Evolutionary conservation across 1,139 yeast species (phyloP).

Genomic region (Saccharomycopsis hybrid): DNA sequence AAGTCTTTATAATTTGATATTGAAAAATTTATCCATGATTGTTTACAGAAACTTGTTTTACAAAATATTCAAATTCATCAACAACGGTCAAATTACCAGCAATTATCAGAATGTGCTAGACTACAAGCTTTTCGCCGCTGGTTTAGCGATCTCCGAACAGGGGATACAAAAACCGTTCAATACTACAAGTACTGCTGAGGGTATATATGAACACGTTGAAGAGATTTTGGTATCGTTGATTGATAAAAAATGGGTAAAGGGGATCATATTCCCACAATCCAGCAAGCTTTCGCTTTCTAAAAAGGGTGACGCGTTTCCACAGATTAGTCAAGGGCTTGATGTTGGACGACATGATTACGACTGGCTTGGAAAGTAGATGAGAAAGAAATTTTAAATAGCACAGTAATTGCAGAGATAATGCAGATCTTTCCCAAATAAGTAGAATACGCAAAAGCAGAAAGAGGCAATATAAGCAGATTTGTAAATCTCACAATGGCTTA

Average conservation of each 20-base stretch:
- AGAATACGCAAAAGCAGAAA: too few relatives aligned
- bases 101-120: constrained; percentile 7
- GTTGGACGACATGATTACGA: constrained; percentile 8
- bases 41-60: constrained; percentile 13
- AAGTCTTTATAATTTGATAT: constrained; percentile 4
- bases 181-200: neutral
- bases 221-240: constrained; percentile 18
- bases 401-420: too few relatives aligned
- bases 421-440: too few relatives aligned
- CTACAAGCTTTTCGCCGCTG: constrained; percentile 8
- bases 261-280: constrained; percentile 16
- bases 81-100: constrained; percentile 4
- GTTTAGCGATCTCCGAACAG: neutral
- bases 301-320: constrained; percentile 18
- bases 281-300: constrained; percentile 8
- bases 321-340: neutral
- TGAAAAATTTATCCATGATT: constrained; percentile 3
- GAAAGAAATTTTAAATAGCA: too few relatives aligned
- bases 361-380: constrained; percentile 16
- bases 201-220: constrained; percentile 12
- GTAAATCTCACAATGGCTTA: too few relatives aligned
- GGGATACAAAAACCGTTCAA: neutral
- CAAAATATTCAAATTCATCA: constrained; percentile 11
- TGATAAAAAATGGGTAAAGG: constrained; percentile 19
- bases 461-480: too few relatives aligned